These are phyloP conservation scores for Plenodomus tracheiphilus DNA, from an alignment of 2,329 filamentous ascomycete species.

Conservation along the genomic window DNA sequence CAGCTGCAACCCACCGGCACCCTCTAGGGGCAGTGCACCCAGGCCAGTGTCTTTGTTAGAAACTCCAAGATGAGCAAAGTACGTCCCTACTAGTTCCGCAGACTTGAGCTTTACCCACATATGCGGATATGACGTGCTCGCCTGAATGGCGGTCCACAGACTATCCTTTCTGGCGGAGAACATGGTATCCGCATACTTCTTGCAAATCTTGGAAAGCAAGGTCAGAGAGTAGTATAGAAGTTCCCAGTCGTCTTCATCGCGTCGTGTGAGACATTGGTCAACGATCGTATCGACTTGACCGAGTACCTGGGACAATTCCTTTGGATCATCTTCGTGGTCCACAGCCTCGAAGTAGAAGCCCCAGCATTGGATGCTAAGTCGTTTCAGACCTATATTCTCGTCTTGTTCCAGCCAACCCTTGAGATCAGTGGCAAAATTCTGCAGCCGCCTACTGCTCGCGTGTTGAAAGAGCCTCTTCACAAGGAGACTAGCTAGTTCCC, in stretches of 20 bases:
- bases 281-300: constrained; percentile 56
- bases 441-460: constrained; percentile 71
- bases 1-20: constrained; percentile 72
- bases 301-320: constrained; percentile 66
- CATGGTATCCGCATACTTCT: constrained; percentile 65
- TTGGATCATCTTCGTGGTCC: constrained; percentile 57
- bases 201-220: constrained; percentile 68
- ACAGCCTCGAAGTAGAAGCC: constrained; percentile 75
- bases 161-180: constrained; percentile 62
- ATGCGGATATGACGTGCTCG: constrained; percentile 72
- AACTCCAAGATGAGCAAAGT: constrained; percentile 77
- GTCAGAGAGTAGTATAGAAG: constrained; percentile 74
- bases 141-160: constrained; percentile 73
- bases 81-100: constrained; percentile 73
- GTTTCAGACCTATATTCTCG: constrained; percentile 70
- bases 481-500: constrained; percentile 76
- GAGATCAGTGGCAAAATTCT: constrained; percentile 71
- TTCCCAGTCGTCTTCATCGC: constrained; percentile 67
- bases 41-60: constrained; percentile 60
- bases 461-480: constrained; percentile 80
- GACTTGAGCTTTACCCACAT: constrained; percentile 76
- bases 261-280: constrained; percentile 54
- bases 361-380: constrained; percentile 79
- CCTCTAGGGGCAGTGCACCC: constrained; percentile 63
- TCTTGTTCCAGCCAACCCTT: constrained; percentile 76